Conservation (phyloP, 495 filamentous ascomycete species). For the Talaromyces ruber region DNA sequence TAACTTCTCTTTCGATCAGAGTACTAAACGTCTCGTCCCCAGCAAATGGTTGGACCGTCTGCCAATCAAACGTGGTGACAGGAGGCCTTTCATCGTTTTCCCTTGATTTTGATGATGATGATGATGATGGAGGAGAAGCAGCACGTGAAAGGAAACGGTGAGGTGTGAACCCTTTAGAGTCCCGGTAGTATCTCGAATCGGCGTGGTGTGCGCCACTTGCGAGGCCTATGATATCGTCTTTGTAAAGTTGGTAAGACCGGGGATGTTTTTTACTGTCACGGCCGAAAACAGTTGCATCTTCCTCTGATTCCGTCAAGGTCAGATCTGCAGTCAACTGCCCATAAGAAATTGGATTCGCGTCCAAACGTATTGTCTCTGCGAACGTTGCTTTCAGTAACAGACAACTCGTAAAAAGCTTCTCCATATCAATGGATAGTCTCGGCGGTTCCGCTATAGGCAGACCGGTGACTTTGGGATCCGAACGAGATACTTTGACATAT, state of each 20-base stretch:
- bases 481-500: constrained; percentile 35
- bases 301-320: constrained; percentile 31
- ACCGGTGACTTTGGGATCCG: constrained; percentile 35
- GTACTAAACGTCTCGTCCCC: constrained; percentile 31
- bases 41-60: constrained; percentile 34
- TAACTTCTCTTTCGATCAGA: constrained; percentile 35
- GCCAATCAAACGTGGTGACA: constrained; percentile 34
- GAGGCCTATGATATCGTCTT: constrained; percentile 39
- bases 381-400: constrained; percentile 44
- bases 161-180: constrained; percentile 43
- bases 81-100: constrained; percentile 14
- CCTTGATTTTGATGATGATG: constrained; percentile 13
- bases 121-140: background rate
- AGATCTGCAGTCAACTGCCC: constrained; percentile 34
- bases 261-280: constrained; percentile 15
- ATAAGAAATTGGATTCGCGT: constrained; percentile 38
- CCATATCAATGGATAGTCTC: constrained; percentile 35
- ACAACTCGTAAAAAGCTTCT: constrained; percentile 36
- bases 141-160: constrained; percentile 34
- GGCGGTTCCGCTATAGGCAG: constrained; percentile 45
- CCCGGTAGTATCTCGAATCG: constrained; percentile 37
- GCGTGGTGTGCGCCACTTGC: constrained; percentile 41
- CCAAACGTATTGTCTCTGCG: constrained; percentile 45
- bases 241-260: constrained; percentile 34
- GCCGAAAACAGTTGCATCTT: constrained; percentile 19